phyloP scores from a whole-genome alignment of 1,139 yeast genomes.

The Suhomyces guaymorum region DNA sequence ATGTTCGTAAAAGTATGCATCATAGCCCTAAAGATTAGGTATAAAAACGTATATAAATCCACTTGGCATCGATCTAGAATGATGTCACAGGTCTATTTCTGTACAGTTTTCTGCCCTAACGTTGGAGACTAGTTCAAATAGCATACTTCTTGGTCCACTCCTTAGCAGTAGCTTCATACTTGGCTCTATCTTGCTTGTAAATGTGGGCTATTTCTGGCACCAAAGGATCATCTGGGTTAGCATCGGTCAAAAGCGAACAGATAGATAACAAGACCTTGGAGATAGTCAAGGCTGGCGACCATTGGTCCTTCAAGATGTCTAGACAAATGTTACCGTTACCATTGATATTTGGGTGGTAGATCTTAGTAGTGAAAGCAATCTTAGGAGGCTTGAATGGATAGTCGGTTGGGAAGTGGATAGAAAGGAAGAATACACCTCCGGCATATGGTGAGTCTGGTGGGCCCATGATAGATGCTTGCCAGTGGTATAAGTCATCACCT shows the following conservation, averaged over 20 bases:
- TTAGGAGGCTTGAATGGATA: constrained; percentile 95
- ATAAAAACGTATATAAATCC: constrained; percentile 7
- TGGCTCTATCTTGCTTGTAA: constrained; percentile 90
- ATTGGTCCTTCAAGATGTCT: constrained; percentile 82
- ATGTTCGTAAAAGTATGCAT: constrained; percentile 4
- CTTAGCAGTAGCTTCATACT: constrained; percentile 95
- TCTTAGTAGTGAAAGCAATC: constrained; percentile 86
- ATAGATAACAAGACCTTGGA: constrained; percentile 87
- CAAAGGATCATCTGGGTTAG: constrained; percentile 98
- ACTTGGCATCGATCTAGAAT: not conserved
- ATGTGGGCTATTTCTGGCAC: constrained; percentile 98
- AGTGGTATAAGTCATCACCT: constrained; percentile 92
- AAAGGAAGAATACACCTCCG: constrained; percentile 88
- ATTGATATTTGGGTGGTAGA: constrained; percentile 89
- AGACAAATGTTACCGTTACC: constrained; percentile 85
- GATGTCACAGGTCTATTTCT: constrained; percentile 4
- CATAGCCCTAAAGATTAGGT: constrained; percentile 2
- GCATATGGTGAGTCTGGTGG: constrained; percentile 94
- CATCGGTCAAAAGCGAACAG: constrained; percentile 91
- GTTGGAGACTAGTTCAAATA: constrained; percentile 45
- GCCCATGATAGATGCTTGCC: constrained; percentile 98
- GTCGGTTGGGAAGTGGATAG: constrained; percentile 93
- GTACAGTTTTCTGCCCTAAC: constrained; percentile 2
- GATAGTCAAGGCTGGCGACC: constrained; percentile 90
- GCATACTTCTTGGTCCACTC: constrained; percentile 99